Base-by-base conservation (phyloP, 768 basidiomycete species). In the Mycena latifolia region DNA sequence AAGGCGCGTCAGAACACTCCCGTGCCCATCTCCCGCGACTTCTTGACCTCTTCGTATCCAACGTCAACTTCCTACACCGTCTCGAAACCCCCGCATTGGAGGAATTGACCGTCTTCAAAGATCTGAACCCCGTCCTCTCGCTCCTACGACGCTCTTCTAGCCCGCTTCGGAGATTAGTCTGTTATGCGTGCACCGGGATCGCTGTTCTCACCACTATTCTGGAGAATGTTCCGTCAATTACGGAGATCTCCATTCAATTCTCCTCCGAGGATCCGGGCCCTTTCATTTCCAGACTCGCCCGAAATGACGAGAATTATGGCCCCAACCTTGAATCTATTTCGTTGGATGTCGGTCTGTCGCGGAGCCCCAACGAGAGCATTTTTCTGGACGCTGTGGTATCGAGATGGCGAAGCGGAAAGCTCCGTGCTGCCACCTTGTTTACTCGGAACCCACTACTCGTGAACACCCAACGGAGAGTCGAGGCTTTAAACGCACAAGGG, bases 81-180 rank as follows among this genome's bases (percentile, higher is more conserved):
- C 41, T 57, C 31, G 55, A 57, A 18, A 57, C 55, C 20, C 45
- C 55, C 14, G 43, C 12, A 15, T 43, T 57, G 29, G 29, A 57
- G 31, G 55, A 57, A n/a, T 45, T 57, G 43, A 8, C 29, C 45
- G 45, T 57, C 15, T 35, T 46, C n/a, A 39, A 47, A 31, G 3
- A 46, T 20, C 29, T 24, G n/a, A 17, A 6, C n/a, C 55, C 55
- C 18, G 55, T 57, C 22, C 6, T 57, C 22, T 57, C 45, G 20
- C 45, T 57, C n/a, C 6, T 57, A n/a, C 43, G 25, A 1, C 55
- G 55, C 14, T 57, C 55, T 9, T 56, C 55, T 7, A 31, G 55
- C 45, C 45, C 43, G 27, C 41, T 47, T 10, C 46, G 12, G 17
- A 22, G 31, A 33, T 9, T 57, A 3, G 28, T 57, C 20, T 47